Conservation (phyloP, 2,329 filamentous ascomycete genomes). For the Microsporum audouinii region DNA sequence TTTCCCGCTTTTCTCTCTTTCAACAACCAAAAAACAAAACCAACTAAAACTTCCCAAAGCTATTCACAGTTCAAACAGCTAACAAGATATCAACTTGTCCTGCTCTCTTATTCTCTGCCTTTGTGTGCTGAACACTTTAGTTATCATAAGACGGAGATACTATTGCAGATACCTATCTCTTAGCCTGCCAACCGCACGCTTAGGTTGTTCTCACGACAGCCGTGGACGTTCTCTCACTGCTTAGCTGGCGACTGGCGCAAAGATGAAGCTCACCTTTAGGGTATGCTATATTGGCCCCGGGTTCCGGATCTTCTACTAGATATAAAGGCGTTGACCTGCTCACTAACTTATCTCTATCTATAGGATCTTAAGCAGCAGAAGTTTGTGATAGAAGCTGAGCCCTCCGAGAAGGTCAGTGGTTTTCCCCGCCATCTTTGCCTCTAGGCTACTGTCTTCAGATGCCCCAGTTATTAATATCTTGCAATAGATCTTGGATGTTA, state of each 20-base stretch:
- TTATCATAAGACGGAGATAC: not conserved
- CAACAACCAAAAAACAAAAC: not conserved
- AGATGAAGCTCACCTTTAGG: conserved; percentile 18
- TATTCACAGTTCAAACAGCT: not conserved
- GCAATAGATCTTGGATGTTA: conserved; percentile 69
- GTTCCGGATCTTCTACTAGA: not conserved
- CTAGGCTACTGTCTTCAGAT: conserved; percentile 7
- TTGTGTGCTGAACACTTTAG: not conserved
- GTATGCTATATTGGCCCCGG: conserved; percentile 7
- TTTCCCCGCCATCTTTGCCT: conserved; percentile 6
- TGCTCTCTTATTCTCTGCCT: not conserved
- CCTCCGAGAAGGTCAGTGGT: conserved; percentile 68
- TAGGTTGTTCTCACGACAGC: not conserved
- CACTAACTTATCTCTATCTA: conserved; percentile 12
- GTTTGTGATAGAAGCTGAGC: conserved; percentile 91
- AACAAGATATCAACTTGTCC: not conserved
- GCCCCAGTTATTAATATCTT: conserved; percentile 11
- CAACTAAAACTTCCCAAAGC: not conserved
- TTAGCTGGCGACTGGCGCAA: conserved; percentile 3
- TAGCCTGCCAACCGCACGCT: not conserved
- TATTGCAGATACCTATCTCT: not conserved
- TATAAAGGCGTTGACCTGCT: conserved; percentile 1
- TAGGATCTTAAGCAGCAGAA: conserved; percentile 98
- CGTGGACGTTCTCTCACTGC: not conserved
- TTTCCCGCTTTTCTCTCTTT: not conserved